A percentile compares a stretch with the other conserved stretches of the same genome.
Evolutionary conservation across 768 basidiomycete species (phyloP).

Genomic region (Leccinellum albellum): DNA sequence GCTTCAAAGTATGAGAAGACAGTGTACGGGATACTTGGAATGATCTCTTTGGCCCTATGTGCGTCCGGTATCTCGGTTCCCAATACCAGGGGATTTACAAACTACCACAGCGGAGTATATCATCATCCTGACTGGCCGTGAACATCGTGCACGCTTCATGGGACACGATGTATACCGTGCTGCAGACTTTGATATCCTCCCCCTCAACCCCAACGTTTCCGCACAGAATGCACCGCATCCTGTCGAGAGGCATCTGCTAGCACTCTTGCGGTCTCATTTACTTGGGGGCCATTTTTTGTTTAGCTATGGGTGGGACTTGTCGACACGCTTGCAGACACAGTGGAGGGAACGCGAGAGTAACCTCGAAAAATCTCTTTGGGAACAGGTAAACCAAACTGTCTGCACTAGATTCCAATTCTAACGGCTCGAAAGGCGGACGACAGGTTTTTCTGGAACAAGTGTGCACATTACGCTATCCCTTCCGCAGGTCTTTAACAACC

Average conservation of each 20-base stretch:
- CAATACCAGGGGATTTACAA: not conserved
- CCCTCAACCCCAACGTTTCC: conserved; percentile 70
- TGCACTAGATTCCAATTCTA: not conserved
- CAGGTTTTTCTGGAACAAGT: conserved; percentile 97
- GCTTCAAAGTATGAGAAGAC: conserved; percentile 60
- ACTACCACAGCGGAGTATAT: conserved; percentile 79
- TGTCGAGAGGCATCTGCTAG: conserved; percentile 83
- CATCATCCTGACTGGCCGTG: conserved; percentile 81
- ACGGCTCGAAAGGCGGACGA: conserved; percentile 73
- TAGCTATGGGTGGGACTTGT: conserved; percentile 88
- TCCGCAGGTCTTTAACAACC: conserved; percentile 3
- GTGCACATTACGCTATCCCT: not conserved
- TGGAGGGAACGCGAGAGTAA: conserved; percentile 54
- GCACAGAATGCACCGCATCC: conserved; percentile 70
- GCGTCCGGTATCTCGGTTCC: conserved; percentile 25
- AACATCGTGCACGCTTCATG: conserved; percentile 73
- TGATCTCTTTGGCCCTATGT: conserved; percentile 77
- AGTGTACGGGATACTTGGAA: conserved; percentile 72
- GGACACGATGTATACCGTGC: conserved; percentile 86
- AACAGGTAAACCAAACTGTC: conserved; percentile 52
- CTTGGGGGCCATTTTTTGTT: conserved; percentile 79
- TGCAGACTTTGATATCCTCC: conserved; percentile 87
- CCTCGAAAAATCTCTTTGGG: conserved; percentile 62
- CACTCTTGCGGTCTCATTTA: conserved; percentile 83
- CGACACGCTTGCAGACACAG: conserved; percentile 82